Conservation (phyloP, 2,329 filamentous ascomycete genomes). For the Alternaria sp. region DNA sequence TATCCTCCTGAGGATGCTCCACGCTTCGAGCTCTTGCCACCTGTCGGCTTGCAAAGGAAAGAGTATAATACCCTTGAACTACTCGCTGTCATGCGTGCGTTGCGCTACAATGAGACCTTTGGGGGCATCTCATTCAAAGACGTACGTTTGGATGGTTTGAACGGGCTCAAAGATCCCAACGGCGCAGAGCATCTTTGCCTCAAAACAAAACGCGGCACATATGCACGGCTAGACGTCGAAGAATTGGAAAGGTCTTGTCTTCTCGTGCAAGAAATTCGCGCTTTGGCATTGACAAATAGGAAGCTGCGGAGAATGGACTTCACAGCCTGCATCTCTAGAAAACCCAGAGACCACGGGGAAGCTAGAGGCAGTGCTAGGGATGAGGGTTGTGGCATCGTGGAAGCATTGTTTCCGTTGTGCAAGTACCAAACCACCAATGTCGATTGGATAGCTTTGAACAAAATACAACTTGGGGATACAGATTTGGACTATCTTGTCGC, state of each 20-base stretch:
- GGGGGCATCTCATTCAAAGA: constrained; percentile 71
- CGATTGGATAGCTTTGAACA: constrained; percentile 74
- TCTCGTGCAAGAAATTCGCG: constrained; percentile 73
- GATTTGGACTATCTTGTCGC: constrained; percentile 74
- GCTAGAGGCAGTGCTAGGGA: constrained; percentile 61
- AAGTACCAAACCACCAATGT: constrained; percentile 72
- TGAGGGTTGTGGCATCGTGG: constrained; percentile 72
- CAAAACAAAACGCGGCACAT: constrained; percentile 65
- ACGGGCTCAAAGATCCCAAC: constrained; percentile 66
- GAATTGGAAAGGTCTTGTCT: constrained; percentile 65
- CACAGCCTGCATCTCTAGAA: constrained; percentile 66
- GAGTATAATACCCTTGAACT: constrained; percentile 69
- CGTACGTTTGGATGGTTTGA: constrained; percentile 70
- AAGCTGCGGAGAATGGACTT: constrained; percentile 71
- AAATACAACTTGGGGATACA: constrained; percentile 73
- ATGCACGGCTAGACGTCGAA: constrained; percentile 61
- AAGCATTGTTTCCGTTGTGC: constrained; percentile 73
- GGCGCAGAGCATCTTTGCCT: constrained; percentile 70
- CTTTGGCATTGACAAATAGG: constrained; percentile 71
- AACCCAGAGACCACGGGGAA: constrained; percentile 56
- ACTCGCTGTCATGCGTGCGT: constrained; percentile 72
- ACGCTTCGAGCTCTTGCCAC: constrained; percentile 69
- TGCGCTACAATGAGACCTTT: constrained; percentile 76
- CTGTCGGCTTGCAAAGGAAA: constrained; percentile 59
- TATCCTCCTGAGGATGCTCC: constrained; percentile 68